Conservation (phyloP, 2,329 filamentous ascomycete species). For the Xylaria sp. region DNA sequence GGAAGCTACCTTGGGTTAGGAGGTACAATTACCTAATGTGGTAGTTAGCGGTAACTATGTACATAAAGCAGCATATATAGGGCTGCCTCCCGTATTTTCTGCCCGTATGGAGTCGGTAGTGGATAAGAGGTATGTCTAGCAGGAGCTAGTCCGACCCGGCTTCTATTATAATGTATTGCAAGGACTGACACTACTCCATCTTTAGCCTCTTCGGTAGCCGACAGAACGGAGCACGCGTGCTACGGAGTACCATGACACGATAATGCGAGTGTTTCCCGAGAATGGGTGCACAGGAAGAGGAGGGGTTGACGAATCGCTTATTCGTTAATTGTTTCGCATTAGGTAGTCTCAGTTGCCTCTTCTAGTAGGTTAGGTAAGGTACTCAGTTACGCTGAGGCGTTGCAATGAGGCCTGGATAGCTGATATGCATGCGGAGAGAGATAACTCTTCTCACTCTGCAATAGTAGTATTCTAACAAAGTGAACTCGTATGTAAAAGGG, state of each 20-base stretch:
- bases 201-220: not conserved
- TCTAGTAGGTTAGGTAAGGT: not conserved
- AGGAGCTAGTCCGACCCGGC: not conserved
- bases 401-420: not conserved
- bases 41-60: not conserved
- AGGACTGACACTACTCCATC: not conserved
- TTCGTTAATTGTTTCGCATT: slow-evolving; percentile 6
- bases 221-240: not conserved
- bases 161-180: not conserved
- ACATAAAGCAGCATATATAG: not conserved
- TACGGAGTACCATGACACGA: not conserved
- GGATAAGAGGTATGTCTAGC: no score
- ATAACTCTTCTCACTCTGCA: not conserved
- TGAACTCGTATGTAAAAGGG: no score
- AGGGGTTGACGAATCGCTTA: slow-evolving; percentile 13
- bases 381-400: not conserved
- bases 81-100: slow-evolving; percentile 18
- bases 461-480: no score
- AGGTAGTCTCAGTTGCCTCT: slow-evolving; percentile 3
- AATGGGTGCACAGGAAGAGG: no score
- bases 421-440: not conserved
- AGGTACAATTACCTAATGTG: not conserved
- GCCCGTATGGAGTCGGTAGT: no score
- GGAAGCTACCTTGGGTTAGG: not conserved
- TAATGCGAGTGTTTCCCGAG: slow-evolving; percentile 1